Conservation (phyloP, 2,329 filamentous ascomycete species). For the Fusarium sp. region DNA sequence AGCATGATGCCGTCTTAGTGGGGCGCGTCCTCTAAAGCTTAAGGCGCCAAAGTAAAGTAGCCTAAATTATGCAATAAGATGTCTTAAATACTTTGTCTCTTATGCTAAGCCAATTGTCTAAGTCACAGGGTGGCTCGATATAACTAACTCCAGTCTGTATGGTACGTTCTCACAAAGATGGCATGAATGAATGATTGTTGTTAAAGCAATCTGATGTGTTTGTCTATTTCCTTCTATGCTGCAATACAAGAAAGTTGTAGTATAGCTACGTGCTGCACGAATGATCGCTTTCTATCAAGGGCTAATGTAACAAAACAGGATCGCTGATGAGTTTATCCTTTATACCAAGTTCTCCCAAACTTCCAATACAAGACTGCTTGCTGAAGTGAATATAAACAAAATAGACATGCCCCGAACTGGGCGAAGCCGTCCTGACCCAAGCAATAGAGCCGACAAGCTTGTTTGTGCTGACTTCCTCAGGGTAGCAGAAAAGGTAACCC, state of each 20-base stretch:
- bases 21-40: neutral
- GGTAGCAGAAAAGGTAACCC: rapidly evolving
- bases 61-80: rapidly evolving
- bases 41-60: neutral
- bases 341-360: neutral
- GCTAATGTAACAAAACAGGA: neutral
- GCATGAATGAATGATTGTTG: neutral
- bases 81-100: rapidly evolving
- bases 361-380: rapidly evolving
- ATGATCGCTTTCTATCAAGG: neutral
- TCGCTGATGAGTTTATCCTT: neutral
- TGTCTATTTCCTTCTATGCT: neutral
- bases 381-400: too few species aligned
- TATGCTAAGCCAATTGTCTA: neutral
- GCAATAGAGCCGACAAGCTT: too few species aligned
- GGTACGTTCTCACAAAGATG: neutral
- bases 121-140: neutral
- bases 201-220: too few species aligned
- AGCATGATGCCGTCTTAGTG: neutral
- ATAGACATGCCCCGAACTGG: too few species aligned
- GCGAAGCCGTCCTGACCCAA: too few species aligned
- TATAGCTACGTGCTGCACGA: neutral
- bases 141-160: neutral
- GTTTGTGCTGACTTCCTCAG: too few species aligned
- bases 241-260: neutral